Percentiles rank a stretch among this genome's conserved stretches.
Evolutionary conservation across 2,329 filamentous ascomycete genomes (phyloP).

Genomic region (Cryphonectria carpinicola): DNA sequence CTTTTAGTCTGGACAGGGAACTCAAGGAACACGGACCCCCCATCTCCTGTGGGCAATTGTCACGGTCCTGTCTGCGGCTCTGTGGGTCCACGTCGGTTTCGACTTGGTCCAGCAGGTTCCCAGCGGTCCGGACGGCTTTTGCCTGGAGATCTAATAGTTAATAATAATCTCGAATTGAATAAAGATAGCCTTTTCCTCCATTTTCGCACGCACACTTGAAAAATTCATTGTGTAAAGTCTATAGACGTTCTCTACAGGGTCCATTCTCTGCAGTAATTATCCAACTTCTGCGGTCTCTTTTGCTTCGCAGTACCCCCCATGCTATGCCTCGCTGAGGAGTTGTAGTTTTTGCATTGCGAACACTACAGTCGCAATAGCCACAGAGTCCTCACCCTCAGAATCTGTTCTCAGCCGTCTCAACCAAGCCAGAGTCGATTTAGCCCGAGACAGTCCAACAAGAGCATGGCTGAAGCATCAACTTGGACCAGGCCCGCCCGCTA

Average conservation of each 20-base stretch:
- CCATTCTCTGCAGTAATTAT: background rate
- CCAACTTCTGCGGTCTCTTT: background rate
- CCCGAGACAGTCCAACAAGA: background rate
- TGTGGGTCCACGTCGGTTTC: background rate
- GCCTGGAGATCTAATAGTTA: constrained; percentile 29
- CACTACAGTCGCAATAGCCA: background rate
- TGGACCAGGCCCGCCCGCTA: background rate
- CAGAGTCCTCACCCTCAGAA: background rate
- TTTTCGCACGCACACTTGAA: background rate
- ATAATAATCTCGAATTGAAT: constrained; percentile 26
- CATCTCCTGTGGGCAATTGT: constrained; percentile 2
- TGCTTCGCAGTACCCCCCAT: background rate
- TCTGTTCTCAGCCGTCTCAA: background rate
- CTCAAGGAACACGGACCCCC: background rate
- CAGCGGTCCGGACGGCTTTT: constrained; percentile 3
- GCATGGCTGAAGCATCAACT: background rate
- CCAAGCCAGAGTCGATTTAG: background rate
- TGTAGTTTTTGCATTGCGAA: background rate
- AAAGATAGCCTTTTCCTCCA: constrained; percentile 6
- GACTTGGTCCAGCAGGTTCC: constrained; percentile 1
- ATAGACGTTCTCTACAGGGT: background rate
- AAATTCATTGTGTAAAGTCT: background rate
- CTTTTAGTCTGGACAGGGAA: constrained; percentile 3
- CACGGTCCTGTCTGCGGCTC: constrained; percentile 1
- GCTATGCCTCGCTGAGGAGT: background rate